phyloP scores from a whole-genome alignment of 352 stramenopile species.

The Phytophthora meadii region DNA sequence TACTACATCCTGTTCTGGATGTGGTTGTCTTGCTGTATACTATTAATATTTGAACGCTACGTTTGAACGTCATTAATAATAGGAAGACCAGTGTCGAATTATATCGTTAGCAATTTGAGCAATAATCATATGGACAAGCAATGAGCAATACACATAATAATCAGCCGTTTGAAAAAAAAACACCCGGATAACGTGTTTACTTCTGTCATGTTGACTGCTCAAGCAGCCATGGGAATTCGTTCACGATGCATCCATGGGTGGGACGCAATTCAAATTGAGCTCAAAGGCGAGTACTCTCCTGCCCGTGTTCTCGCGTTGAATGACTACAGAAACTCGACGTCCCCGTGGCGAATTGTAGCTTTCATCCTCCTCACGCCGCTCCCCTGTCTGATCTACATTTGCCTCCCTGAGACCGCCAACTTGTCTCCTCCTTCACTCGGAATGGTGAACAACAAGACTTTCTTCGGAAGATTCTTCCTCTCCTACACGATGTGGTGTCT shows the following conservation, averaged over 20 bases:
- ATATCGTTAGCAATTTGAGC: no score
- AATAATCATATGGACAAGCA: no score
- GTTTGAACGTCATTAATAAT: no score
- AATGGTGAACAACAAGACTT: conserved; percentile 23
- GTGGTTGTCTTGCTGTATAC: no score
- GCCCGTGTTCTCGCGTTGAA: conserved; percentile 8
- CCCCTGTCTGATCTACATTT: conserved; percentile 16
- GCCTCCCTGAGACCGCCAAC: conserved; percentile 16
- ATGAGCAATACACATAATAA: no score
- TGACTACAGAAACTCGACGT: conserved; percentile 6
- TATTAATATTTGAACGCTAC: no score
- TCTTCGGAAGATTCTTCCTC: conserved; percentile 31
- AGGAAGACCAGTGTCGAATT: no score
- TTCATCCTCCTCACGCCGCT: conserved; percentile 16
- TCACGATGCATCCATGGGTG: background rate
- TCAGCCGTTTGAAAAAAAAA: no score
- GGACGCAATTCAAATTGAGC: conserved; percentile 10
- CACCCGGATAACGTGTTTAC: no score
- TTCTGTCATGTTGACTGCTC: no score
- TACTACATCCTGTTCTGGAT: no score
- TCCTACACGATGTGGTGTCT: conserved; percentile 30
- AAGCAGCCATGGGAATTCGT: no score
- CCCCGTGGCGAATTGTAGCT: conserved; percentile 8
- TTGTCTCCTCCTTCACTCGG: conserved; percentile 8
- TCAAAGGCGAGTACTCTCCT: conserved; percentile 12